Base-by-base conservation (phyloP, 2,329 filamentous ascomycete species). In the Tetracladium maxilliforme region DNA sequence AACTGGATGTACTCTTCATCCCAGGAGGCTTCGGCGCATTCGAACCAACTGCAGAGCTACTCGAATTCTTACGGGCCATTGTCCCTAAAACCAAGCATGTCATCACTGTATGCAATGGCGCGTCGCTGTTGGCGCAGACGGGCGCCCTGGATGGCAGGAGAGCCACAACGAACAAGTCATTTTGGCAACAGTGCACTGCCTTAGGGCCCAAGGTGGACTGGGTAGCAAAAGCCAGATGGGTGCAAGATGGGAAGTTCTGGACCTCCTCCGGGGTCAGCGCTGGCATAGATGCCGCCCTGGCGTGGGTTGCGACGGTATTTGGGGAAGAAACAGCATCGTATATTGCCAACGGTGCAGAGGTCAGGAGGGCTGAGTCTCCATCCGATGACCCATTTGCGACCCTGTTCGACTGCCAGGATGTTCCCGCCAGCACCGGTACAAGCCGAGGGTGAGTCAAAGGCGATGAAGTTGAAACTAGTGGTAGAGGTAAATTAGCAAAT, bases 61-160 rank as follows among this genome's bases (percentile, higher is more conserved):
- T 64, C 3, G 46, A 56, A 3, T 72, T 58, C 32, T 42, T 70
- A 21, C 37, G 41, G 15, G 42, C 43, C 2, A 39, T 44, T n/a
- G 65, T 55, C 36, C 56, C 61, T 0, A 45, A 44, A 4, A 40
- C 75, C 14, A 48, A 61, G 33, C 64, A 66, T 33, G 38, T 76
- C 9, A 52, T 81, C 21, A 75, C 71, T 1, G 58, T 81, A 2
- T 81, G 76, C 44, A 81, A 71, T 3, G 75, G 75, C 0, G 56
- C 66, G 5, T 61, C 61, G 4, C 44, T 77, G 5, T 55, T 66
- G 0, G 73, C 73, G 0, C 48, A 53, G 21, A 52, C 70, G 0
- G 73, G 74, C 0, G 44, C 77, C 3, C 42, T 82, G 16, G 59
- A 78, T 31, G 65, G 68, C 1, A 54, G 50, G 31, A 49, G 56